Base-by-base conservation (phyloP, 1,284 basidiomycete species). In the Irpex sp. region DNA sequence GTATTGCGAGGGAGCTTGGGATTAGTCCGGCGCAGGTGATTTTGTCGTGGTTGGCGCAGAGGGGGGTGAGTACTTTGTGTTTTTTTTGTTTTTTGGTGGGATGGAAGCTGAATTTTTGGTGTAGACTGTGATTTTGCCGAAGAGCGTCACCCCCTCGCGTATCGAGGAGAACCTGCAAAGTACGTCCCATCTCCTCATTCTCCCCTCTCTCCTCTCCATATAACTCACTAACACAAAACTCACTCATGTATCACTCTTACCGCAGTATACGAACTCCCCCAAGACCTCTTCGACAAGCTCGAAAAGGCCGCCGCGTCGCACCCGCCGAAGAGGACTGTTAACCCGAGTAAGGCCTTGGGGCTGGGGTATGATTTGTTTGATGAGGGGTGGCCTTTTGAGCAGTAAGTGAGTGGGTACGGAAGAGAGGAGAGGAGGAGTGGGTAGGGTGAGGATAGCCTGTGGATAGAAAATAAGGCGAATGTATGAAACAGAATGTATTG, bases 11-110 rank as follows among this genome's bases (percentile, higher is more conserved):
- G 62, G 79, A 86, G 67, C 79, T 91, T 64, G 80, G 79, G 12
- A 85, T 91, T 58, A 89, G 87, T 7, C 88, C 89, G 39, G 88
- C 90, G n/a, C 89, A 90, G 72, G 86, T 87, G 39, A 77, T 91
- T 56, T 84, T 93, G 68, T 89, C 86, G 8, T 94, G 90, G 91
- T 85, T 89, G 67, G 80, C 90, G 56, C 88, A 91, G 74, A 84
- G 90, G 49, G 90, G 90, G 14, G 87, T 91, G 70, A 55, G 83
- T 76, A 61, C 28, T 49, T 23, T 52, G 18, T 23, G 28, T 36
- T 10, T 51, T 10, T 51, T 14, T 12, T 18, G 49, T n/a, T 12
- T 23, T 5, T 14, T 23, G 21, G 16, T 5, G 10, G 49, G 10
- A n/a, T 18, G 21, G 19, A 12, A 52, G 49, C 16, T 19, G 28